A percentile compares a stretch with the other conserved stretches of the same genome.
Conservation (phyloP, 768 basidiomycete species). For the Agaricus sinodeliciosus region DNA sequence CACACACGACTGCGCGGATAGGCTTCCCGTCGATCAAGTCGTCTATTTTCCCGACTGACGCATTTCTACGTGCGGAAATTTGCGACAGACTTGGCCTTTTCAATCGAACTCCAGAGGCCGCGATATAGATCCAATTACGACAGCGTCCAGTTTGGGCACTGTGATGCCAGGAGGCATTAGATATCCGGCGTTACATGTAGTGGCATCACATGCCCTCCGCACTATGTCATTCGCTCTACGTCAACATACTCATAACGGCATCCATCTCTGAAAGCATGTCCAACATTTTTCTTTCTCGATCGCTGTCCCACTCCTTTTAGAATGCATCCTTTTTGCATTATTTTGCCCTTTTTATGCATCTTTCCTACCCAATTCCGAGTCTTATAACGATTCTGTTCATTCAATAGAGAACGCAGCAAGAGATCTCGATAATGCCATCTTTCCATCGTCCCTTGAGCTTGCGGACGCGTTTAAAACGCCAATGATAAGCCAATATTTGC, state of each 20-base stretch:
- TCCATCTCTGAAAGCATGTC: background rate
- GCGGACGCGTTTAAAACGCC: background rate
- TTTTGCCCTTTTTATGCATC: constrained; percentile 1
- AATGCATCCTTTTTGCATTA: background rate
- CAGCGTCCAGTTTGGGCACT: background rate
- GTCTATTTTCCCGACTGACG: background rate
- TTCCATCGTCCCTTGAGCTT: background rate
- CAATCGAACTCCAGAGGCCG: background rate
- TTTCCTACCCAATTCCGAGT: background rate
- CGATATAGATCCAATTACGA: background rate
- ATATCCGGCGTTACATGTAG: background rate
- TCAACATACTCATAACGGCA: constrained; percentile 6
- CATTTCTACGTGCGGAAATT: background rate
- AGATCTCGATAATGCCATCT: background rate
- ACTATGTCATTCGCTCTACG: constrained; percentile 1
- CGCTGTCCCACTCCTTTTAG: background rate
- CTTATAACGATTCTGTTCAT: background rate
- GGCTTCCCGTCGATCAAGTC: background rate
- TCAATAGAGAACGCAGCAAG: background rate
- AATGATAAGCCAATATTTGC: constrained; percentile 12
- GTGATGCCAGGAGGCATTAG: background rate
- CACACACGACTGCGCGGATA: constrained; percentile 5
- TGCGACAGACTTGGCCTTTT: background rate
- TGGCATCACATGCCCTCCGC: background rate
- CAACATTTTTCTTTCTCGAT: background rate